phyloP scores from a whole-genome alignment of 2,329 filamentous ascomycete genomes.

The Ampelomyces quisqualis region DNA sequence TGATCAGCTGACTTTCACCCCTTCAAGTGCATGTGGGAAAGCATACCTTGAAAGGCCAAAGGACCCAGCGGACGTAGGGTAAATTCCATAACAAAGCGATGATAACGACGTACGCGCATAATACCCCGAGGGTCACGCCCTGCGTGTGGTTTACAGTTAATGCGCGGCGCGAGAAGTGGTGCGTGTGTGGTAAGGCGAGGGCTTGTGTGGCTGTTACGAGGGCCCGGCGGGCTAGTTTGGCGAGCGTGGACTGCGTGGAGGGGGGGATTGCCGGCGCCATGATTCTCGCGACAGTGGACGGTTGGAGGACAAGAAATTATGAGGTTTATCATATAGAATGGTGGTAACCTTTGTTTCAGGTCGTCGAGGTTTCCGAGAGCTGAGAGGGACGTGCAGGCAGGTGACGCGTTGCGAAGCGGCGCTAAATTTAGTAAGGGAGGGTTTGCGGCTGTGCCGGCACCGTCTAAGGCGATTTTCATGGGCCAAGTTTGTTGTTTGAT shows the following conservation, averaged over 20 bases:
- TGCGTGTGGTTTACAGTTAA: conserved; percentile 68
- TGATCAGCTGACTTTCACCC: not conserved
- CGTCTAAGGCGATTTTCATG: too few species aligned
- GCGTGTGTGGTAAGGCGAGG: conserved; percentile 27
- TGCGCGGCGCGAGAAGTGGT: conserved; percentile 52
- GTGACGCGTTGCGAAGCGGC: conserved; percentile 20
- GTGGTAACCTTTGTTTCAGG: too few species aligned
- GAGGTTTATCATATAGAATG: too few species aligned
- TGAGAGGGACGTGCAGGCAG: conserved; percentile 6
- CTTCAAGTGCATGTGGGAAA: not conserved
- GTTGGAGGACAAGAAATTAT: not conserved
- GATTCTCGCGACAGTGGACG: not conserved
- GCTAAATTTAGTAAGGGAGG: conserved; percentile 19
- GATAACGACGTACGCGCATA: conserved; percentile 68
- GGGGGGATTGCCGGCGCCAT: conserved; percentile 30
- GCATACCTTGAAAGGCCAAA: conserved; percentile 87
- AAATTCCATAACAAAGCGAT: conserved; percentile 80
- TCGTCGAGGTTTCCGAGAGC: too few species aligned
- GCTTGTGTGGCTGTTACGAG: conserved; percentile 31
- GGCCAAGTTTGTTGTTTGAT: too few species aligned
- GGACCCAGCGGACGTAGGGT: conserved; percentile 69
- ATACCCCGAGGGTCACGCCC: conserved; percentile 68
- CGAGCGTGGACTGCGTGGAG: conserved; percentile 15
- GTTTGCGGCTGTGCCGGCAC: conserved; percentile 16
- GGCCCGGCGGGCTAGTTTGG: conserved; percentile 29